Evolutionary conservation across 2,329 filamentous ascomycete genomes (phyloP), one percentile per base, ranked within the genome.

Genomic region (Phialemonium atrogriseum): DNA sequence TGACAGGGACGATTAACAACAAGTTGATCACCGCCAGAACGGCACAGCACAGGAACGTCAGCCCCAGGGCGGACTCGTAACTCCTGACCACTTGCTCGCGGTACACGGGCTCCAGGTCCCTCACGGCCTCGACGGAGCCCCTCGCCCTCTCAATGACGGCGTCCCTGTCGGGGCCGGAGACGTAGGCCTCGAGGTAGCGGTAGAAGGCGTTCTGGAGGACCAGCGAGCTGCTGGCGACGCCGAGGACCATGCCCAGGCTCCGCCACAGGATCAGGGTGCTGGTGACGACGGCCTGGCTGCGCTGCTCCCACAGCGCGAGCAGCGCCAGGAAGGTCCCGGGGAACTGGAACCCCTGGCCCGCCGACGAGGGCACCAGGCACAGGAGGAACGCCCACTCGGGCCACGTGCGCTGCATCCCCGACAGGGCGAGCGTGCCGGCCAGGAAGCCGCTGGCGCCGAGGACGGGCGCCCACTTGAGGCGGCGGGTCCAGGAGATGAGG

Each of bases 221-320:
- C 35, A 86, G 66, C 49, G 78, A 83, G 42, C 76, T 82, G 32
- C 70, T 60, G 1, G 82, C 76, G 26, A 88, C 72, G n/a, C 83
- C 84, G 47, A 87, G 66, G 1, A 88, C 81, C 34, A 69, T 71
- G 6, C 83, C 84, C 5, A 88, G 55, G 36, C 73, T 56, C 33
- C 83, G 70, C 74, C 80, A 86, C 12, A 88, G 59, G 12, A 80
- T 70, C 38, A 88, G 59, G 0, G 82, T 85, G 32, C 70, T 76
- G 2, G 80, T 83, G 10, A 77, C 75, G 24, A 82, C 76, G 10
- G 79, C 79, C 51, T 82, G 77, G 29, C 80, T 74, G 5, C 60
- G 49, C 46, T 80, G 74, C 5, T 65, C 54, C 25, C 69, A 74
- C 2, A 70, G 68, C 2, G 71, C 72, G 14, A 84, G 66, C 2